phyloP scores from a whole-genome alignment of 176 grass and related monocot species.

The Stipa capillata region DNA sequence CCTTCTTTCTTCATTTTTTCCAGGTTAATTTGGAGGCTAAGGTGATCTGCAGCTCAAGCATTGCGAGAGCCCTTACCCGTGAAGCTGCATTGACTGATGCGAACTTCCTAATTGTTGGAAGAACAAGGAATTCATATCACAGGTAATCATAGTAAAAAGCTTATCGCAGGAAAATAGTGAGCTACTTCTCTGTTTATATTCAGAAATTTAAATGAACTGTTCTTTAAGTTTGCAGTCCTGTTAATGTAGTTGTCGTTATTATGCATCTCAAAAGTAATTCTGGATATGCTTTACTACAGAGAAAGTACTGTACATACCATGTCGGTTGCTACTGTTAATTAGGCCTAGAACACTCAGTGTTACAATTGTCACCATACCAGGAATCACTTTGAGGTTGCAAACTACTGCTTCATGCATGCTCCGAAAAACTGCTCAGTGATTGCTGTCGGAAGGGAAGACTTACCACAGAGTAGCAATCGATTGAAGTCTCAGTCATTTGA shows the following conservation, averaged over 20 bases:
- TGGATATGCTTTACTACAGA: neutral
- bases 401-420: constrained; percentile 68
- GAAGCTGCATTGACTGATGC: constrained; percentile 58
- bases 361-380: constrained; percentile 16
- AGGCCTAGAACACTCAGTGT: neutral
- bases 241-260: no score
- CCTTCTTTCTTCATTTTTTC: neutral
- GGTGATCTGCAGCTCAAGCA: constrained; percentile 61
- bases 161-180: no score
- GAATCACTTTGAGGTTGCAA: constrained; percentile 63
- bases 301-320: neutral
- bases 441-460: constrained; percentile 41
- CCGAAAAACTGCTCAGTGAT: constrained; percentile 71
- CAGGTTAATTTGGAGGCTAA: constrained; percentile 95
- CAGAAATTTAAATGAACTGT: no score
- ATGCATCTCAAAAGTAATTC: no score
- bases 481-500: constrained; percentile 35
- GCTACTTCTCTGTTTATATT: no score
- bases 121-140: constrained; percentile 48
- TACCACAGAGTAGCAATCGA: constrained; percentile 8
- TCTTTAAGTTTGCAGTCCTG: no score
- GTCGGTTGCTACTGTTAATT: neutral
- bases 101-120: constrained; percentile 66
- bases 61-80: constrained; percentile 64
- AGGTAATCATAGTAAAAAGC: no score